A percentile compares a stretch with the other conserved stretches of the same genome.
Evolutionary conservation across 805 yeast genomes (phyloP).

Genomic region (Wickerhamomyces ciferrii): DNA sequence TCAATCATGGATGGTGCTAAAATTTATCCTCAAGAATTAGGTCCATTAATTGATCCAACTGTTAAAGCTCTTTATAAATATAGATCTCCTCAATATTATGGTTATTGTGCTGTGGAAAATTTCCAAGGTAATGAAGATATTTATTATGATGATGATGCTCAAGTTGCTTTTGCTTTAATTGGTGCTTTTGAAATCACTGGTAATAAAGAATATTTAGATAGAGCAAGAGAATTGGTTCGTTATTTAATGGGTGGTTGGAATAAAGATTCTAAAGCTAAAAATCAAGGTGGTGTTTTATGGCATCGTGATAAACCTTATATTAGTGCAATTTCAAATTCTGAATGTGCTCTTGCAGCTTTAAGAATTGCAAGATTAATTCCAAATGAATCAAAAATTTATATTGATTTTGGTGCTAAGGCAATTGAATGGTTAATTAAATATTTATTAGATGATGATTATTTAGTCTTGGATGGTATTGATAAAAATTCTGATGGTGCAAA

Average conservation of each 20-base stretch:
- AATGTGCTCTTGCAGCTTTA: conserved; percentile 57
- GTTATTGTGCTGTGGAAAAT: conserved; percentile 63
- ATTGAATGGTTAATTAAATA: conserved; percentile 50
- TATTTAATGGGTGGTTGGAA: conserved; percentile 66
- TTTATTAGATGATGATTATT: conserved; percentile 50
- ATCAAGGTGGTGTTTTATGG: conserved; percentile 62
- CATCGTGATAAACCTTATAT: conserved; percentile 54
- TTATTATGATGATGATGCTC: conserved; percentile 74
- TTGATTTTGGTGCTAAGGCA: conserved; percentile 55
- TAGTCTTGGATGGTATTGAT: conserved; percentile 57
- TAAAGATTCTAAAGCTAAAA: conserved; percentile 14
- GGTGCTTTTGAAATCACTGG: conserved; percentile 67
- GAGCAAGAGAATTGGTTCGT: conserved; percentile 51
- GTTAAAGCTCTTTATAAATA: conserved; percentile 44
- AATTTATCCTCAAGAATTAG: conserved; percentile 41
- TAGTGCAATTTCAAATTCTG: conserved; percentile 65
- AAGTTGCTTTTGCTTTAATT: conserved; percentile 58
- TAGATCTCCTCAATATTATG: conserved; percentile 44
- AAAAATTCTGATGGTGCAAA: conserved; percentile 34
- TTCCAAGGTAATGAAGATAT: conserved; percentile 56
- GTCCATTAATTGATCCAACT: conserved; percentile 49
- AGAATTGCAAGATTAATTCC: conserved; percentile 50
- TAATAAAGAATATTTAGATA: conserved; percentile 44
- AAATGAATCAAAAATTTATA: conserved; percentile 37
- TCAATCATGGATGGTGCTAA: conserved; percentile 62